A percentile compares a stretch with the other conserved stretches of the same genome.
Conservation (phyloP, 1,284 basidiomycete species). For the Leccinum subrobustum region DNA sequence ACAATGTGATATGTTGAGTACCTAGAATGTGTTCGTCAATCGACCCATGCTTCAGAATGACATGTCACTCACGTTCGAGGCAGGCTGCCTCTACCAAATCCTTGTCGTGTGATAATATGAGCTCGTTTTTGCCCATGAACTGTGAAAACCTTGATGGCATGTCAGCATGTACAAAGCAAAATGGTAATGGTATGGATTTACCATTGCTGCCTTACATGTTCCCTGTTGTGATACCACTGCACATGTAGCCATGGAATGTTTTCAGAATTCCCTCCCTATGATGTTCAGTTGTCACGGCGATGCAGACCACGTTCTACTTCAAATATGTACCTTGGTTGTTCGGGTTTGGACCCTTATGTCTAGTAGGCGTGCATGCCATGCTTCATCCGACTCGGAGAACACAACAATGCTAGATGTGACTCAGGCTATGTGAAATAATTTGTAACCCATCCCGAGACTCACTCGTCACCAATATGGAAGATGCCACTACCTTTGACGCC, state of each 20-base stretch:
- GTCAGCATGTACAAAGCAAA: no score
- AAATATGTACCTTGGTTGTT: no score
- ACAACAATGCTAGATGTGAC: neutral
- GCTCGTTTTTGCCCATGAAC: neutral
- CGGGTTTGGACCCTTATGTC: neutral
- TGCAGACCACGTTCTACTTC: no score
- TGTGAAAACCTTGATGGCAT: neutral
- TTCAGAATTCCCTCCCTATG: no score
- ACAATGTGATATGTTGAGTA: neutral
- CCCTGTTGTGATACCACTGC: neutral
- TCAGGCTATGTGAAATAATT: no score
- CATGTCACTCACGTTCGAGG: neutral
- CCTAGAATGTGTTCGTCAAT: neutral
- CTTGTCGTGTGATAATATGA: neutral
- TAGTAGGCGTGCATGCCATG: neutral
- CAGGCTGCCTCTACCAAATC: neutral
- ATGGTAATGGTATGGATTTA: no score
- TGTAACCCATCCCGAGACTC: neutral
- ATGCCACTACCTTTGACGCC: neutral
- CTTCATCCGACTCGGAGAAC: neutral
- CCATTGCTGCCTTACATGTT: neutral
- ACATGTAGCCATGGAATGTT: neutral
- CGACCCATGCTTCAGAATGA: neutral
- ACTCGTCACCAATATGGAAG: neutral
- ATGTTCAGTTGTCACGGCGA: no score